phyloP scores from a whole-genome alignment of 164 flowering plant species.

The Houttuynia cordata region DNA sequence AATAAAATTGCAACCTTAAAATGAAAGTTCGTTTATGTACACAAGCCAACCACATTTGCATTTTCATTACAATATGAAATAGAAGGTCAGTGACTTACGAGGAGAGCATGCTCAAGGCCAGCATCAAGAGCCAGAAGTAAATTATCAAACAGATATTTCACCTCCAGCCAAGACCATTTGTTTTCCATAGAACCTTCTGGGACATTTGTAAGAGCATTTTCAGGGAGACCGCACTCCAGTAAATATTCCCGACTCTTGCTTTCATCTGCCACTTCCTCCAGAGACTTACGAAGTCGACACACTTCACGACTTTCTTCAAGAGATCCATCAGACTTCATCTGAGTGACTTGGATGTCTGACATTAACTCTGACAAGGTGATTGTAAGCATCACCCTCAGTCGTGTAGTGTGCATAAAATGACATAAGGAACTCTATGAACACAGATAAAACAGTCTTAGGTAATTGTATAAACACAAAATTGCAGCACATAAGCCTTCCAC shows the following conservation, averaged over 20 bases:
- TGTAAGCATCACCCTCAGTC: slow-evolving; percentile 90
- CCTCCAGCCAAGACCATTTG: slow-evolving; percentile 89
- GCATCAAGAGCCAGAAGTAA: slow-evolving; percentile 93
- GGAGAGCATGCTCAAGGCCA: slow-evolving; percentile 84
- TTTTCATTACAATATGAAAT: not conserved
- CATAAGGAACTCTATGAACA: slow-evolving; percentile 83
- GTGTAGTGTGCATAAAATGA: slow-evolving; percentile 72
- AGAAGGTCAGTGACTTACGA: slow-evolving; percentile 34
- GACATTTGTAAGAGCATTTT: slow-evolving; percentile 39
- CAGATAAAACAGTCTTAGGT: slow-evolving; percentile 2
- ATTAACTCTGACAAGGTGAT: slow-evolving; percentile 91
- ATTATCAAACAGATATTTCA: slow-evolving; percentile 63
- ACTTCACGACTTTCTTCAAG: slow-evolving; percentile 97
- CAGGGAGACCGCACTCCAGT: slow-evolving; percentile 67
- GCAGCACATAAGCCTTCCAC: too few species aligned
- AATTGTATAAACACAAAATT: too few species aligned
- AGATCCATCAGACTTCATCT: slow-evolving; percentile 88
- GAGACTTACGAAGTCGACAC: slow-evolving; percentile 68
- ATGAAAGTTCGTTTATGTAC: too few species aligned
- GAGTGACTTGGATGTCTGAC: slow-evolving; percentile 98
- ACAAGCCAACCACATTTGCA: too few species aligned
- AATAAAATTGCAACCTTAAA: too few species aligned
- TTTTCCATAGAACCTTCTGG: slow-evolving; percentile 49
- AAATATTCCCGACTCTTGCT: slow-evolving; percentile 33
- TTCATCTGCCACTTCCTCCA: slow-evolving; percentile 88